These are phyloP conservation scores for Tuber magnatum DNA, from an alignment of 495 filamentous ascomycete genomes.

Conservation along the genomic window DNA sequence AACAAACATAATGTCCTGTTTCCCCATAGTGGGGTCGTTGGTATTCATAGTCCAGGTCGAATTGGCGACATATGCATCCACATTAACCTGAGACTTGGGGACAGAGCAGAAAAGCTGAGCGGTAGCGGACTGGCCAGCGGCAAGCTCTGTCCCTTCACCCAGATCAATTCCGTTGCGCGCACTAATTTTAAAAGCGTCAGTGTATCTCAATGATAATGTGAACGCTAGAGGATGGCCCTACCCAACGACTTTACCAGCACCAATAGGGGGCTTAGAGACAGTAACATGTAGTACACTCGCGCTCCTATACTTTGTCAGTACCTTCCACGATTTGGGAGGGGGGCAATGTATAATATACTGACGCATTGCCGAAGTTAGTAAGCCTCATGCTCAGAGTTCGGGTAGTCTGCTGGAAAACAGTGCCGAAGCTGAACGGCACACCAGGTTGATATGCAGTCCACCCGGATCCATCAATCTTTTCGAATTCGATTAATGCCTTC, in stretches of 20 bases:
- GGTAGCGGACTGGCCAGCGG: slow-evolving; percentile 43
- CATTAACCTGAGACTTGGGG: slow-evolving; percentile 47
- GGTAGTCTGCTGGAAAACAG: slow-evolving; percentile 44
- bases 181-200: slow-evolving; percentile 5
- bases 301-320: slow-evolving; percentile 3
- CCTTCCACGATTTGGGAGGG: neutral
- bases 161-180: slow-evolving; percentile 47
- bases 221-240: neutral
- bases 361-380: slow-evolving; percentile 43
- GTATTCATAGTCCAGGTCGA: slow-evolving; percentile 48
- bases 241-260: slow-evolving; percentile 42
- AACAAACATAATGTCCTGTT: slow-evolving; percentile 43
- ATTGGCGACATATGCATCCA: slow-evolving; percentile 42
- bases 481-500: slow-evolving; percentile 47
- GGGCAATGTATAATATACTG: neutral
- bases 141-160: slow-evolving; percentile 48
- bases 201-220: neutral
- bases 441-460: slow-evolving; percentile 45
- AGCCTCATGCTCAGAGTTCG: slow-evolving; percentile 44
- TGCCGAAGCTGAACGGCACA: slow-evolving; percentile 46
- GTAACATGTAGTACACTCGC: slow-evolving; percentile 44
- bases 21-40: slow-evolving; percentile 45
- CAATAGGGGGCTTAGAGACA: slow-evolving; percentile 48
- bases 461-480: slow-evolving; percentile 44
- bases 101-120: slow-evolving; percentile 47